Evolutionary conservation across 495 filamentous ascomycete species (phyloP), one percentile per base, ranked within the genome.

Genomic region (Physcia stellaris): DNA sequence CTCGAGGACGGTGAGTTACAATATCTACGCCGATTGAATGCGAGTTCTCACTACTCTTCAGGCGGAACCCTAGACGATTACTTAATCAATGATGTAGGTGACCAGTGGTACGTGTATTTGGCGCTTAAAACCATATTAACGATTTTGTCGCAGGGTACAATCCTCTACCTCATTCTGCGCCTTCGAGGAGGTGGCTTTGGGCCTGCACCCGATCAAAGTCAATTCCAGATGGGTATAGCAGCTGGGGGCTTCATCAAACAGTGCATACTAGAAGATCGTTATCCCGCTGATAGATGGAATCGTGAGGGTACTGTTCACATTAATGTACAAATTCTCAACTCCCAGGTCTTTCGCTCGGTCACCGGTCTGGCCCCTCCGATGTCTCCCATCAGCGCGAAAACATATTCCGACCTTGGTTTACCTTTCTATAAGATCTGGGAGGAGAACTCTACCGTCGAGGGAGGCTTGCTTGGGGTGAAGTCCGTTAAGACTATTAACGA

Each of bases 291-390:
- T 2, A 41, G 24, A 3, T 67, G 66, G 68, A 49, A 63, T 36
- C 44, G 17, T 11, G 43, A 51, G 0, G 37, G 33, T 2, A 50
- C 54, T 0, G 52, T 55, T 4, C 33, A 56, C 5, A 52, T 67
- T 40, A 61, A 67, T 15, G 49, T 71, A 0, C 62, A 67, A 24
- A 40, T 50, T 21, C 35, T 70, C 29, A 57, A 67, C 42, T 48
- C 42, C 4, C 32, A 27, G 22, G 16, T 29, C 7, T 47, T 50
- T 11, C 32, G 17, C 3, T 35, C 39, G 5, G 52, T 66, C 26
- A 69, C 61, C 1, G 56, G 59, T 0, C 31, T 39, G 9, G 6
- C 34, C 0, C 42, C 54, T 3, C 59, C 66, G 9, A 15, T 23
- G 9, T 55, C 53, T 15, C 62, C 67, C 0, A 49, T 67, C 31